Percentiles rank a stretch among this genome's conserved stretches.
These are phyloP conservation scores for Eimeria praecox DNA, from an alignment of 169 alveolate genomes.

Conservation along the genomic window DNA sequence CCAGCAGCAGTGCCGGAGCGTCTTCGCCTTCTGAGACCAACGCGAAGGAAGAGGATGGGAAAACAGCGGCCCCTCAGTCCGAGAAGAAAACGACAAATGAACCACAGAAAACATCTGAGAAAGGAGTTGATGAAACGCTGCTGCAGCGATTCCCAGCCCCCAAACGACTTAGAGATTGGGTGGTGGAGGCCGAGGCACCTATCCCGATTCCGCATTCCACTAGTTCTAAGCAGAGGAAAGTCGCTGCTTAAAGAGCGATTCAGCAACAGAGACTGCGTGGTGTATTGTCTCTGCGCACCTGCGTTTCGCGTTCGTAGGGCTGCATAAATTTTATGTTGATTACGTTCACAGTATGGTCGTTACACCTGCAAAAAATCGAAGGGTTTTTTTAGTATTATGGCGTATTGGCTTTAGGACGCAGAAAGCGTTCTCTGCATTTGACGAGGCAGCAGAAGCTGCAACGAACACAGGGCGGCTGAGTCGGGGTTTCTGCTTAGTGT, in stretches of 20 bases:
- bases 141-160: background rate
- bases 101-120: background rate
- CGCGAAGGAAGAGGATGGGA: background rate
- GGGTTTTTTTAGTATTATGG: background rate
- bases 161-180: slow-evolving; percentile 55
- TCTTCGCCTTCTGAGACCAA: background rate
- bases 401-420: background rate
- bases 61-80: background rate
- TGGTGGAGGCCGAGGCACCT: slow-evolving; percentile 18
- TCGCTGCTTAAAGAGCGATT: background rate
- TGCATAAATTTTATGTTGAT: background rate
- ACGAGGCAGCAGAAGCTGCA: background rate
- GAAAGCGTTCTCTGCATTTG: too few relatives aligned
- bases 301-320: background rate
- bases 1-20: background rate
- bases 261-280: background rate
- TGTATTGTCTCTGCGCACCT: background rate
- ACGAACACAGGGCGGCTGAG: background rate
- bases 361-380: background rate
- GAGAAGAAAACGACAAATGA: background rate
- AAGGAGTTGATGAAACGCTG: background rate
- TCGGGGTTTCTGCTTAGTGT: background rate
- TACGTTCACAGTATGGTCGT: background rate
- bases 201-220: background rate
- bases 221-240: slow-evolving; percentile 7